Base-by-base conservation (phyloP, 2,329 filamentous ascomycete genomes). In the Mycosphaerella sp. region DNA sequence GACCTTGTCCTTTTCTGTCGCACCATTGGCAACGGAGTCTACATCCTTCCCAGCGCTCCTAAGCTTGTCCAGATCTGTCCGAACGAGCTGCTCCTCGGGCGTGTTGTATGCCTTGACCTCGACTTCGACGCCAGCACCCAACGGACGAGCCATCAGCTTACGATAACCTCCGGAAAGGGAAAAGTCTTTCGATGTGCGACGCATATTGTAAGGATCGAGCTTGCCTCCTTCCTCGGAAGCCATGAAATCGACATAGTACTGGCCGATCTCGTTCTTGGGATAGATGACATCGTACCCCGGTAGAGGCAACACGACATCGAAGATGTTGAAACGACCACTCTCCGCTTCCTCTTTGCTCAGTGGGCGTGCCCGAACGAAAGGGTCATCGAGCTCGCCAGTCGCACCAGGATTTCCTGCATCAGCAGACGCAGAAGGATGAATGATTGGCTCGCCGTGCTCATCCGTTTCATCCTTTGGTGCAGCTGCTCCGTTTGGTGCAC, bases 241-340 rank as follows among this genome's bases (percentile, higher is more conserved):
- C 95, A 98, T 98, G 73, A 96, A 95, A 2, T 82, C 78, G 59
- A 80, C 79, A 73, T 97, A 98, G 69, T 86, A 95, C 2, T 82
- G 78, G n/a, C 86, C 89, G 58, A 95, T 82, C 36, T 82, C 82
- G 69, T 98, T 97, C 21, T 77, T 69, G 0, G 93, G 93, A 67
- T 97, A 98, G 36, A 87, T 71, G 39, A 97, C 81, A 63, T 95
- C 90, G 73, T 84, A 96, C 14, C 93, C 93, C 0, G 93, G 93
- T n/a, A 87, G 84, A 2, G 95, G 92, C 2, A 98, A 78, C 10
- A 98, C 91, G 58, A 97, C 69, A 67, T 98, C 93, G 66, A 87
- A 89, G 63, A 98, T 86, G 38, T 79, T 82, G 72, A 86, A 96
- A 54, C 80, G 78, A 9, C 89, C 89, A 59, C 83, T 87, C 26